Evolutionary conservation across 192 early-diverging fungal species (phyloP).

Genomic region (Coemansia sp.): DNA sequence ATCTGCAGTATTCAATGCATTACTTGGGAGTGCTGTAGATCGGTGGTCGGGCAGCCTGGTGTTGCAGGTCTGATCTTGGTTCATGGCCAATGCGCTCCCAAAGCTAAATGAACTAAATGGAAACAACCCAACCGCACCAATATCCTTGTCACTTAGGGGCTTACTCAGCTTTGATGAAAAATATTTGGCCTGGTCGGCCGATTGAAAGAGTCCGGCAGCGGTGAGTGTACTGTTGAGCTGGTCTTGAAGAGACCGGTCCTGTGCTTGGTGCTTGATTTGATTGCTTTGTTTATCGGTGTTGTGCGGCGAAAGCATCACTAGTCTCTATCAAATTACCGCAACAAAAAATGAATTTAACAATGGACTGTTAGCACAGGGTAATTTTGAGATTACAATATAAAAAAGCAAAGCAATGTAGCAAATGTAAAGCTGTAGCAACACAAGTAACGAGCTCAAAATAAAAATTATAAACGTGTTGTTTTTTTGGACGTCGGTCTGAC

Average conservation of each 20-base stretch:
- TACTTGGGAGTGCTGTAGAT: conserved; percentile 9
- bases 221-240: not conserved
- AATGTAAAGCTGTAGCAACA: too few relatives aligned
- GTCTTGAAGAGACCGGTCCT: not conserved
- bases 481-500: too few relatives aligned
- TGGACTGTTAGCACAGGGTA: too few relatives aligned
- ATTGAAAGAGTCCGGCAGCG: not conserved
- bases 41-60: conserved; percentile 6
- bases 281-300: not conserved
- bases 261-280: not conserved
- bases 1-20: conserved; percentile 26
- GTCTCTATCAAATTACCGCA: too few relatives aligned
- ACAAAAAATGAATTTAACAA: too few relatives aligned
- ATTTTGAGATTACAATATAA: too few relatives aligned
- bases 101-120: conserved; percentile 8
- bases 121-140: not conserved
- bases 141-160: not conserved
- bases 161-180: not conserved
- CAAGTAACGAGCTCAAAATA: too few relatives aligned
- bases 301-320: conserved; percentile 1
- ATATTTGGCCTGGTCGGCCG: not conserved
- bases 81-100: conserved; percentile 7
- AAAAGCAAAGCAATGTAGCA: too few relatives aligned
- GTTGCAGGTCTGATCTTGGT: not conserved
- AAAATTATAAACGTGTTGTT: too few relatives aligned